A percentile compares a stretch with the other conserved stretches of the same genome.
These are phyloP conservation scores for Mucor mucedo DNA, from an alignment of 371 early-diverging fungal genomes.

Conservation along the genomic window DNA sequence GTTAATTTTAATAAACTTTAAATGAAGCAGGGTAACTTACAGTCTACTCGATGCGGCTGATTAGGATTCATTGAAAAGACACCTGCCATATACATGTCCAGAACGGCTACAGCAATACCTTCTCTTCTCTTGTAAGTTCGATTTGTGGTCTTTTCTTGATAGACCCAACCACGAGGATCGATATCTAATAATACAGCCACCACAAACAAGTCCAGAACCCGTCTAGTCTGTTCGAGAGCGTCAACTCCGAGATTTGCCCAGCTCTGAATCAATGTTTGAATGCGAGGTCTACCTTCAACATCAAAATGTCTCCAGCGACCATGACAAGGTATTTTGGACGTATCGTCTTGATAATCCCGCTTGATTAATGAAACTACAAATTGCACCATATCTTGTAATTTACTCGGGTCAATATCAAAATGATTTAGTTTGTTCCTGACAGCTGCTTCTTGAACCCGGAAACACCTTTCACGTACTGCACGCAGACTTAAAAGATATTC, in stretches of 20 bases:
- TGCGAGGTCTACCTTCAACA: conserved; percentile 59
- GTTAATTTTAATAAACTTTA: neutral
- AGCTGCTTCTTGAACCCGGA: conserved; percentile 67
- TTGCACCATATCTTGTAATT: conserved; percentile 72
- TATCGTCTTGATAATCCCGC: conserved; percentile 61
- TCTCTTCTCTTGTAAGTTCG: conserved; percentile 68
- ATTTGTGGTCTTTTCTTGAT: conserved; percentile 59
- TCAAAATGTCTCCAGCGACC: conserved; percentile 91
- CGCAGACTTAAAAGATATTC: conserved; percentile 72
- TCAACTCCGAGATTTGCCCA: conserved; percentile 50
- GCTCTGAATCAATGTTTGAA: conserved; percentile 56
- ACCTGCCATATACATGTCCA: conserved; percentile 84
- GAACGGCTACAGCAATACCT: conserved; percentile 83
- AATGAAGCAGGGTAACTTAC: conserved; percentile 30
- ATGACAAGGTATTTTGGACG: conserved; percentile 75
- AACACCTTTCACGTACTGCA: conserved; percentile 79
- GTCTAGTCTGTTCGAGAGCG: conserved; percentile 66
- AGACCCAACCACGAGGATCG: conserved; percentile 77
- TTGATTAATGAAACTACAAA: conserved; percentile 71
- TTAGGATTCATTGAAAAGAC: conserved; percentile 70
- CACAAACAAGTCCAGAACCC: conserved; percentile 83
- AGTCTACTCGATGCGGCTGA: conserved; percentile 76
- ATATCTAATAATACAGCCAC: conserved; percentile 88
- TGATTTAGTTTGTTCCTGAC: conserved; percentile 59
- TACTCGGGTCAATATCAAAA: conserved; percentile 72